Conservation (phyloP, 441 rosid species). For the Pelargonium exstipulatum region DNA sequence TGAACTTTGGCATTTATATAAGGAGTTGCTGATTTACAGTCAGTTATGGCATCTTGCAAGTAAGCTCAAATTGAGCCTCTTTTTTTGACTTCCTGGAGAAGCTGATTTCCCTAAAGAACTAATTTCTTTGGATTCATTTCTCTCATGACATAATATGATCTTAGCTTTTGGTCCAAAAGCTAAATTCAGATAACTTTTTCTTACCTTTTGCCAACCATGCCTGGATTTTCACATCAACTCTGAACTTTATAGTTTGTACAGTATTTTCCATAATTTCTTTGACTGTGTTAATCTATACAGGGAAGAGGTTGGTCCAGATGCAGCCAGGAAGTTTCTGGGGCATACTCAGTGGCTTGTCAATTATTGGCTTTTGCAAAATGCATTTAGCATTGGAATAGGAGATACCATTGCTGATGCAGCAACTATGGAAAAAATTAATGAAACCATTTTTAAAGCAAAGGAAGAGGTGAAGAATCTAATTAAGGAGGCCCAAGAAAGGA, state of each 20-base stretch:
- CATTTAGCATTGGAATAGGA: constrained; percentile 97
- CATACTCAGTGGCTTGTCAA: constrained; percentile 99
- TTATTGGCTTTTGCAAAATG: constrained; percentile 97
- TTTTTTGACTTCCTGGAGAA: neutral
- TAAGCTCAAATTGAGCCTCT: neutral
- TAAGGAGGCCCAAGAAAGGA: constrained; percentile 59
- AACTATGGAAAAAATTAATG: constrained; percentile 94
- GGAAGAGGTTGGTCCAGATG: constrained; percentile 99
- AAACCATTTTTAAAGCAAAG: constrained; percentile 78
- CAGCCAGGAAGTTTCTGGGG: constrained; percentile 97
- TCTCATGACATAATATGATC: neutral
- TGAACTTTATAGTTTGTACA: neutral
- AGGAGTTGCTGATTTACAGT: neutral
- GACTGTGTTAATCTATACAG: constrained; percentile 31
- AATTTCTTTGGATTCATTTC: neutral
- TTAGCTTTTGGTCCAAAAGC: neutral
- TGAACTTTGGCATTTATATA: constrained; percentile 1
- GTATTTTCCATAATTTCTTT: constrained; percentile 11
- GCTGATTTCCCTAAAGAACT: neutral
- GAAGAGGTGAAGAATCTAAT: constrained; percentile 77
- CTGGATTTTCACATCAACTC: neutral
- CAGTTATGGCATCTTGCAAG: neutral
- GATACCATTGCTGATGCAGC: constrained; percentile 98
- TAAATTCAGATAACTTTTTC: neutral
- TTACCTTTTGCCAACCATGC: neutral